phyloP scores from a whole-genome alignment of 2,329 filamentous ascomycete genomes.

The Penicillium thymicola region DNA sequence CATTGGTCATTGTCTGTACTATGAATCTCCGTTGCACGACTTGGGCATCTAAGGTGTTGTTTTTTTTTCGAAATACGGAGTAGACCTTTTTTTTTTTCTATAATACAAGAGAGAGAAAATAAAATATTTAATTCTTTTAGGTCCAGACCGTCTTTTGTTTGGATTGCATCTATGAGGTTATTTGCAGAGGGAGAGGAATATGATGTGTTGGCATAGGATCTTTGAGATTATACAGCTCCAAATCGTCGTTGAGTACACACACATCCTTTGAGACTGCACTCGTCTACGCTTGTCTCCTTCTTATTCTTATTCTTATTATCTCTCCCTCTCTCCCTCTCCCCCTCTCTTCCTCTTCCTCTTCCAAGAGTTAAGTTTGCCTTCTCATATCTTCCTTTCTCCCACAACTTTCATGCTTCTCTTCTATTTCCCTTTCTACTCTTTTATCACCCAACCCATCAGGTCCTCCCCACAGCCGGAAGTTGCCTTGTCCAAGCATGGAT shows the following conservation, averaged over 20 bases:
- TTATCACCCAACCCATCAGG: not conserved
- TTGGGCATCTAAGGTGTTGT: slow-evolving; percentile 12
- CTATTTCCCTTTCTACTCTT: slow-evolving; percentile 3
- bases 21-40: slow-evolving; percentile 33
- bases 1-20: slow-evolving; percentile 29
- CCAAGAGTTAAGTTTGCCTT: not conserved
- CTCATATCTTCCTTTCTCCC: slow-evolving; percentile 4
- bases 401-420: not conserved
- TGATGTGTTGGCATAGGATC: slow-evolving; percentile 21
- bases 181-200: slow-evolving; percentile 15
- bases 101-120: not conserved
- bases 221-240: slow-evolving; percentile 20
- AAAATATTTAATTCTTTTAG: not conserved
- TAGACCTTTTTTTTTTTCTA: slow-evolving; percentile 2
- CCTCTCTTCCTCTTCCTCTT: slow-evolving; percentile 16
- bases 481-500: slow-evolving; percentile 19
- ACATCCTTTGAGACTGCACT: slow-evolving; percentile 4
- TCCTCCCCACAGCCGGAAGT: not conserved
- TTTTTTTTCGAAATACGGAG: slow-evolving; percentile 20
- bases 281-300: not conserved
- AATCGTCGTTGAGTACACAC: slow-evolving; percentile 12
- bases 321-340: not conserved
- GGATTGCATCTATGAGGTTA: slow-evolving; percentile 20
- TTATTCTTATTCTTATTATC: not conserved
- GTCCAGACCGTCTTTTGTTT: slow-evolving; percentile 18